A percentile compares a stretch with the other conserved stretches of the same genome.
Conservation (phyloP, 2,329 filamentous ascomycete genomes). For the Lachnellula subtilissima region DNA sequence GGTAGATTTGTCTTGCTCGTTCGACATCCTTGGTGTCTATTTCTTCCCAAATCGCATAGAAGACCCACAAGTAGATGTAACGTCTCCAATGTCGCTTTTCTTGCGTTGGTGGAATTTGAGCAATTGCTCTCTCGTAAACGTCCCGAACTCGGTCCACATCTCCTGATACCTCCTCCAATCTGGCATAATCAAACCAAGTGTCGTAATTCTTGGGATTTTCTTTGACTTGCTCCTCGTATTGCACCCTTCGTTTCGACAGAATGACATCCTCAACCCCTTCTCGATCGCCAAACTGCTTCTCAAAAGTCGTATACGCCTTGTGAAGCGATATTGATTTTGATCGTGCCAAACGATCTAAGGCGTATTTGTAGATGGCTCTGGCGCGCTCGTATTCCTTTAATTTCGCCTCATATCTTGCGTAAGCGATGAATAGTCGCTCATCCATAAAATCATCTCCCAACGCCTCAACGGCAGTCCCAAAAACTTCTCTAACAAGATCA, state of each 20-base stretch:
- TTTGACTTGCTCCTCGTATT: constrained; percentile 91
- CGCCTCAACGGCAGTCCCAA: constrained; percentile 79
- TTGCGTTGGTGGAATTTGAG: constrained; percentile 88
- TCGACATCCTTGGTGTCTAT: constrained; percentile 73
- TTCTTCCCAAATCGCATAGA: constrained; percentile 95
- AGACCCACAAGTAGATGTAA: constrained; percentile 97
- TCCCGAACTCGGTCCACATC: constrained; percentile 82
- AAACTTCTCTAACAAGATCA: constrained; percentile 88
- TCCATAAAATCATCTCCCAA: constrained; percentile 94
- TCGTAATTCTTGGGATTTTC: constrained; percentile 97
- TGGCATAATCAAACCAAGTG: constrained; percentile 91
- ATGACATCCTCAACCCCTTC: constrained; percentile 96
- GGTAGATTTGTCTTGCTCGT: constrained; percentile 84
- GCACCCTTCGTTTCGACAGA: constrained; percentile 83
- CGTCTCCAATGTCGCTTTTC: constrained; percentile 97
- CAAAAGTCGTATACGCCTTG: constrained; percentile 93
- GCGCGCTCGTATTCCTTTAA: constrained; percentile 93
- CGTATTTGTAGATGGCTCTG: constrained; percentile 94
- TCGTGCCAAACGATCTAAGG: constrained; percentile 82
- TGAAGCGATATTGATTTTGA: constrained; percentile 81
- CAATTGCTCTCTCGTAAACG: constrained; percentile 91
- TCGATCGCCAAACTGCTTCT: constrained; percentile 93
- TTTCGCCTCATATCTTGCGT: constrained; percentile 91
- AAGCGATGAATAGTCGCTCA: constrained; percentile 91
- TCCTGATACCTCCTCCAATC: constrained; percentile 80